phyloP scores from a whole-genome alignment of 1,139 yeast species.

The Hansenula anomala region DNA sequence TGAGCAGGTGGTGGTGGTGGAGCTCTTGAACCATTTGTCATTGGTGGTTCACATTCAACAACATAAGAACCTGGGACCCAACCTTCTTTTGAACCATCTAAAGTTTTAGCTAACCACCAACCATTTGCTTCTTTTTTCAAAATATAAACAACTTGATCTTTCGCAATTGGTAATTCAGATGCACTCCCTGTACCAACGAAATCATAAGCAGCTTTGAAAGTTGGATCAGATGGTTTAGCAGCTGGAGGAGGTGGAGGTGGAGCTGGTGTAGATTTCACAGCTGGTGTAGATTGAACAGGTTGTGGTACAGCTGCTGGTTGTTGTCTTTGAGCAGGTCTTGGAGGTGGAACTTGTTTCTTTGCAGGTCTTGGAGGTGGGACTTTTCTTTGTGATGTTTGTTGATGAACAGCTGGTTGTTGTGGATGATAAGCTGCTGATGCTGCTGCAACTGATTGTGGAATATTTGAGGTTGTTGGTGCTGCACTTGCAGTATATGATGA shows the following conservation, averaged over 20 bases:
- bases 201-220: conserved; percentile 83
- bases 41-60: conserved; percentile 52
- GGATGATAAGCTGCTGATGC: conserved; percentile 25
- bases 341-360: conserved; percentile 26
- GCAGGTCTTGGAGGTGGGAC: conserved; percentile 26
- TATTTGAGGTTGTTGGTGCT: conserved; percentile 13
- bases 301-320: conserved; percentile 14
- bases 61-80: conserved; percentile 97
- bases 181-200: conserved; percentile 84
- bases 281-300: conserved; percentile 15
- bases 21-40: conserved; percentile 22
- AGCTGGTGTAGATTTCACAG: conserved; percentile 33
- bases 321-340: conserved; percentile 18
- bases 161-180: conserved; percentile 69
- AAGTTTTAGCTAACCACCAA: conserved; percentile 84
- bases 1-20: conserved; percentile 24
- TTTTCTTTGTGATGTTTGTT: conserved; percentile 8
- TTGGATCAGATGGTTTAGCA: conserved; percentile 64
- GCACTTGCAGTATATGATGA: conserved; percentile 19
- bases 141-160: conserved; percentile 72
- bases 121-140: conserved; percentile 73
- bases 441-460: conserved; percentile 24
- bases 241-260: conserved; percentile 66
- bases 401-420: conserved; percentile 13
- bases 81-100: conserved; percentile 78